Percentiles rank a stretch among this genome's conserved stretches.
Evolutionary conservation across 208 protist species (phyloP).

Genomic region (Tritrichomonas foetus): DNA sequence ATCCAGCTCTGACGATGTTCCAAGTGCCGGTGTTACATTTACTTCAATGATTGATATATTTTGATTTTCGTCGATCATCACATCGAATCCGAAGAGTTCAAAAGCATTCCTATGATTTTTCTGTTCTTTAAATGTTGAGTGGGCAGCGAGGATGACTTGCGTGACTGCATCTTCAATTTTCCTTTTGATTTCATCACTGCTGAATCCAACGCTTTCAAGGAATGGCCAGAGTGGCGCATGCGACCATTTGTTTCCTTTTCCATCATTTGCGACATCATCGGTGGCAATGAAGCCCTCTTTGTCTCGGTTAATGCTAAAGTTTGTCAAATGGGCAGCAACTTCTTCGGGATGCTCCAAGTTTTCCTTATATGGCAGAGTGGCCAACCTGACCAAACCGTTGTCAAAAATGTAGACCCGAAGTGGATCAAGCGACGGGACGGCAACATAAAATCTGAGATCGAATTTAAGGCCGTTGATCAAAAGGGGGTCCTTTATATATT

Average conservation of each 20-base stretch:
- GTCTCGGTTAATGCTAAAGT: background rate
- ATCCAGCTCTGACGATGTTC: constrained; percentile 47
- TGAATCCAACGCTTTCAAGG: background rate
- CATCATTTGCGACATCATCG: background rate
- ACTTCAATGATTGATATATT: constrained; percentile 52
- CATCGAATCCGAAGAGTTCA: constrained; percentile 54
- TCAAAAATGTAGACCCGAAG: constrained; percentile 27
- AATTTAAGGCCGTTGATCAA: constrained; percentile 52
- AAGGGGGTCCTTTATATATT: constrained; percentile 22
- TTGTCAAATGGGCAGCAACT: background rate
- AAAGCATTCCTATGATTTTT: background rate
- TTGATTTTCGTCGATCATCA: constrained; percentile 48
- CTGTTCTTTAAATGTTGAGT: background rate
- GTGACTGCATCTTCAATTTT: background rate
- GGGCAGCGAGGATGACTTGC: background rate
- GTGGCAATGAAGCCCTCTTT: background rate
- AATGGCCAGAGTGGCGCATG: constrained; percentile 26
- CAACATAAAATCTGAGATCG: constrained; percentile 51
- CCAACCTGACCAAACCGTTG: constrained; percentile 36
- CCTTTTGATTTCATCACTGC: background rate
- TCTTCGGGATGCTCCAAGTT: background rate
- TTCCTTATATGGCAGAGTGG: constrained; percentile 27
- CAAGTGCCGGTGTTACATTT: constrained; percentile 50
- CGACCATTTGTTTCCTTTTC: constrained; percentile 29
- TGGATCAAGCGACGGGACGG: constrained; percentile 39